Percentiles rank a stretch among this genome's conserved stretches.
These are phyloP conservation scores for Paramecium bursaria DNA, from an alignment of 73 alveolate genomes.

Conservation along the genomic window DNA sequence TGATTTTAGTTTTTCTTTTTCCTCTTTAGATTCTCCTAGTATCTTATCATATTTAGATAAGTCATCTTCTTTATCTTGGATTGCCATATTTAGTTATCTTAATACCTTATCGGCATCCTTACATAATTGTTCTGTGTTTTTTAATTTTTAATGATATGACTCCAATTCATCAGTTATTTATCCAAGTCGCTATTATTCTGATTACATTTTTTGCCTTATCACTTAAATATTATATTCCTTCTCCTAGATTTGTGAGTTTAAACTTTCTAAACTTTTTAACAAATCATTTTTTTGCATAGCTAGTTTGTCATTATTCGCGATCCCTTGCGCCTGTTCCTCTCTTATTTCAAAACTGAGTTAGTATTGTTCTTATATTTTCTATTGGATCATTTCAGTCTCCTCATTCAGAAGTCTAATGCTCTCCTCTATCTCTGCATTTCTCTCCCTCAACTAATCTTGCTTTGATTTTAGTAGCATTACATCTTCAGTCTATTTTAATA, in stretches of 20 bases:
- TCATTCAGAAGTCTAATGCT: slow-evolving; percentile 29
- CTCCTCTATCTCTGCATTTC: slow-evolving; percentile 59
- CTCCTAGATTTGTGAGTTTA: background rate
- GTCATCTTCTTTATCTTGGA: slow-evolving; percentile 41
- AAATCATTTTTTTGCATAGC: slow-evolving; percentile 1
- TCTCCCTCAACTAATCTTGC: slow-evolving; percentile 5
- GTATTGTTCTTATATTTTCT: slow-evolving; percentile 22
- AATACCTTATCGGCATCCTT: slow-evolving; percentile 33
- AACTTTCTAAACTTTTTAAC: background rate
- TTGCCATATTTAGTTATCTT: slow-evolving; percentile 37
- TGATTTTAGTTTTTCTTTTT: slow-evolving; percentile 24
- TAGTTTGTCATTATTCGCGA: slow-evolving; percentile 21
- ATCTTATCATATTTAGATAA: slow-evolving; percentile 21
- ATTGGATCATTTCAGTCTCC: slow-evolving; percentile 41
- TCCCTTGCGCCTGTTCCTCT: slow-evolving; percentile 9
- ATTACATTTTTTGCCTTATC: background rate
- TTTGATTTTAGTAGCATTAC: background rate
- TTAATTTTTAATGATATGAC: slow-evolving; percentile 30
- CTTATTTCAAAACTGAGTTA: slow-evolving; percentile 32
- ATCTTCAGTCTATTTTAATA: slow-evolving; percentile 42
- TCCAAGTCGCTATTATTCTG: background rate
- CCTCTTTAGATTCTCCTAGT: background rate
- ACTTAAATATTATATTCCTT: slow-evolving; percentile 5
- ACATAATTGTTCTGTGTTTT: slow-evolving; percentile 41
- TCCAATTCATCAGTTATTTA: slow-evolving; percentile 30